Conservation (phyloP, 129 eudicot species). For the Apium graveolens region DNA sequence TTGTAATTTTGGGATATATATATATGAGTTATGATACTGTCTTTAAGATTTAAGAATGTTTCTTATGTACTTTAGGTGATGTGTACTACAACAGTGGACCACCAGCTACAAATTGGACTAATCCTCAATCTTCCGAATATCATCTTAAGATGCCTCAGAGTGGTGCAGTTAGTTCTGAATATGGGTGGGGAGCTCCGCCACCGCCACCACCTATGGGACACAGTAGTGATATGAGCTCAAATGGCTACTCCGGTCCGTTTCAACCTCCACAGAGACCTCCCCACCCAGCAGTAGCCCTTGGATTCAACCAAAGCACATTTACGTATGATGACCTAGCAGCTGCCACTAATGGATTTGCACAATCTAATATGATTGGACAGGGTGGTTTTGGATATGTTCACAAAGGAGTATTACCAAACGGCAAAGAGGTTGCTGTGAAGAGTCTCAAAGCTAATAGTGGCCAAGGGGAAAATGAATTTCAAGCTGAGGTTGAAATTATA, state of each 20-base stretch:
- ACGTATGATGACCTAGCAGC: slow-evolving; percentile 51
- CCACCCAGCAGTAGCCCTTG: slow-evolving; percentile 54
- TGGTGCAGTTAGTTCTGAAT: slow-evolving; percentile 30
- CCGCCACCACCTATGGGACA: slow-evolving; percentile 67
- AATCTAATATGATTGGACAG: slow-evolving; percentile 46
- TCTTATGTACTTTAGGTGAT: slow-evolving; percentile 1
- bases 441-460: slow-evolving; percentile 66
- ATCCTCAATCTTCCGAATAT: slow-evolving; percentile 21
- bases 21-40: neutral
- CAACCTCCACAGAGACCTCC: slow-evolving; percentile 56
- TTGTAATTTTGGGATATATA: neutral
- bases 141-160: slow-evolving; percentile 27
- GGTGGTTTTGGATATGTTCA: slow-evolving; percentile 82
- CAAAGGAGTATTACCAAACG: slow-evolving; percentile 65
- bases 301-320: slow-evolving; percentile 56
- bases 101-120: slow-evolving; percentile 13
- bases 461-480: slow-evolving; percentile 75
- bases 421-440: slow-evolving; percentile 63
- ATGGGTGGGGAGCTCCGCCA: slow-evolving; percentile 43
- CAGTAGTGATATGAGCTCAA: slow-evolving; percentile 44
- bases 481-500: slow-evolving; percentile 71
- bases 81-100: slow-evolving; percentile 19
- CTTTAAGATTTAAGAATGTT: neutral
- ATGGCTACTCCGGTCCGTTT: slow-evolving; percentile 51
- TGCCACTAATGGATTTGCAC: slow-evolving; percentile 54